Conservation (phyloP, 2,329 filamentous ascomycete genomes). For the Ophiostoma sp. region DNA sequence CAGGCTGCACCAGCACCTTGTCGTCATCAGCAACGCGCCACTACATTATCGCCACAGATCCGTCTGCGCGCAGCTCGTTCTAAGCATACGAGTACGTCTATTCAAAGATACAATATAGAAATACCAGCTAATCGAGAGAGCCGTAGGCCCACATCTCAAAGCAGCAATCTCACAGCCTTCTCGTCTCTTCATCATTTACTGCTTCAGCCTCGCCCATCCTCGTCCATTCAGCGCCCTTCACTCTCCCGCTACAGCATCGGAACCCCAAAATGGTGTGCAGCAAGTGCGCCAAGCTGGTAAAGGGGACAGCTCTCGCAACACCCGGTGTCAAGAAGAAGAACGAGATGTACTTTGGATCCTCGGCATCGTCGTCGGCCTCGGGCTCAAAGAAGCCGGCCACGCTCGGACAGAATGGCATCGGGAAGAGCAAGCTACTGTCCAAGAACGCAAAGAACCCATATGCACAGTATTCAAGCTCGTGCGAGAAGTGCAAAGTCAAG, state of each 20-base stretch:
- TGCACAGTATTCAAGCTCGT: constrained; percentile 57
- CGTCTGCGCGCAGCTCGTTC: not conserved
- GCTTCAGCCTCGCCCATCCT: too few relatives aligned
- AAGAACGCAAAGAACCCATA: constrained; percentile 62
- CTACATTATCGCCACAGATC: not conserved
- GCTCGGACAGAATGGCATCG: constrained; percentile 52
- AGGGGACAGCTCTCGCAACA: constrained; percentile 56
- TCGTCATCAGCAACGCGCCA: constrained; percentile 1
- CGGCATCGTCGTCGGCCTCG: constrained; percentile 42
- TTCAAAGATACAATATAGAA: not conserved
- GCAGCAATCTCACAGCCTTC: not conserved
- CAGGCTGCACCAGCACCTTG: not conserved
- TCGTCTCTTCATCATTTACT: not conserved
- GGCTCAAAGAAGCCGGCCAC: constrained; percentile 47
- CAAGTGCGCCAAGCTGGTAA: constrained; percentile 58
- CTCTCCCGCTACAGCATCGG: too few relatives aligned
- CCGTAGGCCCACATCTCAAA: not conserved
- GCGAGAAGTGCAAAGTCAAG: constrained; percentile 58
- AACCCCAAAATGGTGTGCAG: constrained; percentile 46
- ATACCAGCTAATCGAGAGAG: not conserved
- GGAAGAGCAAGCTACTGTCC: constrained; percentile 61
- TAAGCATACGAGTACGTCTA: too few relatives aligned
- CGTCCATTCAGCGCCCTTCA: too few relatives aligned
- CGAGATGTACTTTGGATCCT: constrained; percentile 56
- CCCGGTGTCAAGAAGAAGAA: constrained; percentile 62